Percentiles rank a stretch among this genome's conserved stretches.
Evolutionary conservation across 345 rosid species (phyloP).

Genomic region (Citrus hindsii): DNA sequence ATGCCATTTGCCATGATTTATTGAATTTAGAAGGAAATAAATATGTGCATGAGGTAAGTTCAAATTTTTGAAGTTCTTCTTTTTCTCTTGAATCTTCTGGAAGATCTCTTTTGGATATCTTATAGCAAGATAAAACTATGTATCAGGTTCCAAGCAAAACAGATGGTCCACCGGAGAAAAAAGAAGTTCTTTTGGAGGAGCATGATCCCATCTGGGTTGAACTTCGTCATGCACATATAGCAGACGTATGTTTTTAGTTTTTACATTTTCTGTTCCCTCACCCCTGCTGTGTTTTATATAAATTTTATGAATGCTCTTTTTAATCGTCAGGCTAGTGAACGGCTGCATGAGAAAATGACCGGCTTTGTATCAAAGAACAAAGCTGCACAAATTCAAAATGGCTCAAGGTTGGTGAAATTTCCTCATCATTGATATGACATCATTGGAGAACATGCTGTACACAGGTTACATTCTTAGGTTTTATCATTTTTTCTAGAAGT

Average conservation of each 20-base stretch:
- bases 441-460: slow-evolving; percentile 1
- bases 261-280: not conserved
- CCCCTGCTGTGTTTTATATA: not conserved
- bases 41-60: slow-evolving; percentile 87
- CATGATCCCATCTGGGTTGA: slow-evolving; percentile 98
- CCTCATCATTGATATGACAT: not conserved
- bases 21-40: slow-evolving; percentile 93
- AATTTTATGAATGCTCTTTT: slow-evolving; percentile 16
- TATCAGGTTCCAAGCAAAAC: slow-evolving; percentile 77
- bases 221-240: slow-evolving; percentile 97
- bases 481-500: not conserved
- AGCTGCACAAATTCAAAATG: slow-evolving; percentile 97
- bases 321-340: slow-evolving; percentile 78
- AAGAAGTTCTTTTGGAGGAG: slow-evolving; percentile 97
- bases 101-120: slow-evolving; percentile 27
- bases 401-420: slow-evolving; percentile 65
- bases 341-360: slow-evolving; percentile 93
- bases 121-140: slow-evolving; percentile 25
- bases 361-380: slow-evolving; percentile 89
- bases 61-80: slow-evolving; percentile 9
- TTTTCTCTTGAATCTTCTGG: slow-evolving; percentile 18
- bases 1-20: slow-evolving; percentile 98
- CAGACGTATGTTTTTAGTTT: slow-evolving; percentile 61
- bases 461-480: not conserved
- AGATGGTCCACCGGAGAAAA: slow-evolving; percentile 80